Conservation (phyloP, 306 rosid species). For the Senna tora region DNA sequence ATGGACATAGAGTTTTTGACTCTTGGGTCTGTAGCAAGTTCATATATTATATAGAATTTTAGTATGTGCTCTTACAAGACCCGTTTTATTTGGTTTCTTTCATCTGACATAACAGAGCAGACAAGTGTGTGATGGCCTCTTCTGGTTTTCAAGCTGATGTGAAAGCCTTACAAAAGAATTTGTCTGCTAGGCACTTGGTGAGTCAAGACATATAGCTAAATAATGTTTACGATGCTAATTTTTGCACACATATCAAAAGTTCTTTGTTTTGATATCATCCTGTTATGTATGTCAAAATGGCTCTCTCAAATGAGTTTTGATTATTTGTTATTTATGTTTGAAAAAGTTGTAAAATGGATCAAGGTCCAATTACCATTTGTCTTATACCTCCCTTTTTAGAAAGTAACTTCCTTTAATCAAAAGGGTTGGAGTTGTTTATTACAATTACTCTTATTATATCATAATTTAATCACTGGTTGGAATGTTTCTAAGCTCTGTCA, state of each 20-base stretch:
- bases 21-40: constrained; percentile 11
- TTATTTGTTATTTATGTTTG: neutral
- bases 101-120: constrained; percentile 62
- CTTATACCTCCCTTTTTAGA: neutral
- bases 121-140: constrained; percentile 77
- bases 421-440: neutral
- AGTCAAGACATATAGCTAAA: constrained; percentile 35
- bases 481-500: neutral
- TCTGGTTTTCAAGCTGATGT: constrained; percentile 99
- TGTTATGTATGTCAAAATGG: constrained; percentile 3
- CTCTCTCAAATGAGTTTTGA: neutral
- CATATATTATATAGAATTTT: constrained; percentile 3
- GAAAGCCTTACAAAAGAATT: constrained; percentile 82
- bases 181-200: constrained; percentile 88
- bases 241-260: neutral
- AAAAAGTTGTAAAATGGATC: neutral
- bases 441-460: neutral
- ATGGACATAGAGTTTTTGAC: neutral
- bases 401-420: neutral
- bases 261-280: neutral
- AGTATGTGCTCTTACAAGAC: neutral
- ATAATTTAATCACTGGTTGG: neutral
- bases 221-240: constrained; percentile 1
- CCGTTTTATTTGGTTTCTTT: neutral
- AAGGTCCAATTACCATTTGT: neutral